Percentiles rank a stretch among this genome's conserved stretches.
These are phyloP conservation scores for Kwoniella sp. DNA, from an alignment of 768 basidiomycete genomes.

Conservation along the genomic window DNA sequence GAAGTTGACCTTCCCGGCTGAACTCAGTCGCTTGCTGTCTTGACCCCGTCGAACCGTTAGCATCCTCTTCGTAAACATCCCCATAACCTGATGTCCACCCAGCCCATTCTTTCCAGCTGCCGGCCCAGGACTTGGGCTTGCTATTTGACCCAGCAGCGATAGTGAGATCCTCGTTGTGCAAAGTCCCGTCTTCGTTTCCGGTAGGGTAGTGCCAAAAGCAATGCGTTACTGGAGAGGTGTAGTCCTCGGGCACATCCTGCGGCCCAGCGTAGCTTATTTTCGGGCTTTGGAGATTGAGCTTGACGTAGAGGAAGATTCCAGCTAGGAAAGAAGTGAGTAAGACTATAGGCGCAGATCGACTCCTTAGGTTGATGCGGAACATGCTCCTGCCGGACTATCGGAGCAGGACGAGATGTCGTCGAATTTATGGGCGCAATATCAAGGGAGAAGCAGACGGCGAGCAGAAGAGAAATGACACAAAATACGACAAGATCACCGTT, in stretches of 20 bases:
- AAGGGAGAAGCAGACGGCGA: too few species aligned
- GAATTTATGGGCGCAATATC: too few species aligned
- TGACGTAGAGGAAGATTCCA: neutral
- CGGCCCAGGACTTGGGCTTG: neutral
- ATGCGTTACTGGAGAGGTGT: slow-evolving; percentile 26
- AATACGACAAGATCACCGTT: too few species aligned
- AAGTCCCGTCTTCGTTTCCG: too few species aligned
- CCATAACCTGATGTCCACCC: slow-evolving; percentile 6
- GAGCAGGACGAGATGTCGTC: neutral
- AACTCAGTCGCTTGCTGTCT: neutral
- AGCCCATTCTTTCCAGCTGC: slow-evolving; percentile 9
- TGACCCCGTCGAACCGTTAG: neutral
- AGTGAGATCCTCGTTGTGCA: neutral
- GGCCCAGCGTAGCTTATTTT: slow-evolving; percentile 15
- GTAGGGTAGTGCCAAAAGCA: slow-evolving; percentile 29
- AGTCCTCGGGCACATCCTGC: slow-evolving; percentile 17
- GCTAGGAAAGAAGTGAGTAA: neutral
- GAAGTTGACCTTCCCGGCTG: slow-evolving; percentile 20
- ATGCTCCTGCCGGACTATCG: too few species aligned
- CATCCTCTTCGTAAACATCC: neutral
- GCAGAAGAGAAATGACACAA: too few species aligned
- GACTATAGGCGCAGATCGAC: neutral
- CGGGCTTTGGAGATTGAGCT: neutral
- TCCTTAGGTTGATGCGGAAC: neutral
- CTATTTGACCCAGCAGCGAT: neutral